Percentiles rank a stretch among this genome's conserved stretches.
Conservation (phyloP, 371 early-diverging fungal genomes). For the Phascolomyces articulosus region DNA sequence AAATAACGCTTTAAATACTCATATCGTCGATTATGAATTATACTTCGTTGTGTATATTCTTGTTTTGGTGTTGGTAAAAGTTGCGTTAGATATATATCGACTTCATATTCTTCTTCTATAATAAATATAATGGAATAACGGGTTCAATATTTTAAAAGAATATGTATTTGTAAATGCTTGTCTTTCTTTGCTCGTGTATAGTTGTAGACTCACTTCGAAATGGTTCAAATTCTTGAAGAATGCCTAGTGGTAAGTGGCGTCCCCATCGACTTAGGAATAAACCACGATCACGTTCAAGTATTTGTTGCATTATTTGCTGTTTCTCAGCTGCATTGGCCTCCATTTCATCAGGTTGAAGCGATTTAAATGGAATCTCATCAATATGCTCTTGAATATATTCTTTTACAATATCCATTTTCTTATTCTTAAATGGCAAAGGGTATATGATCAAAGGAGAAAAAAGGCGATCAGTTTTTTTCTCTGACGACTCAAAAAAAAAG, state of each 20-base stretch:
- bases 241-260: slow-evolving; percentile 30
- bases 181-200: neutral
- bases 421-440: too few relatives aligned
- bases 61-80: slow-evolving; percentile 19
- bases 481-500: neutral
- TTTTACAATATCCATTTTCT: slow-evolving; percentile 9
- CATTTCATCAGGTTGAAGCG: slow-evolving; percentile 37
- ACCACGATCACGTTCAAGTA: slow-evolving; percentile 38
- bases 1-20: slow-evolving; percentile 39
- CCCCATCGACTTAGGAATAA: slow-evolving; percentile 57
- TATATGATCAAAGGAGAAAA: too few relatives aligned
- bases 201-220: slow-evolving; percentile 19
- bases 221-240: slow-evolving; percentile 32
- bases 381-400: slow-evolving; percentile 16
- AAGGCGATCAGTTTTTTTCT: neutral
- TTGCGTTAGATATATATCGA: slow-evolving; percentile 35
- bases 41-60: slow-evolving; percentile 22
- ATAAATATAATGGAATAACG: too few relatives aligned
- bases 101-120: slow-evolving; percentile 40
- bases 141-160: neutral
- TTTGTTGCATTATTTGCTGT: slow-evolving; percentile 28
- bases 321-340: slow-evolving; percentile 33
- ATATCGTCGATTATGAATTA: slow-evolving; percentile 46
- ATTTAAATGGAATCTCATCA: slow-evolving; percentile 43
- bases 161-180: neutral